Conservation (phyloP, 805 yeast species). For the Grigorovia jiainica region DNA sequence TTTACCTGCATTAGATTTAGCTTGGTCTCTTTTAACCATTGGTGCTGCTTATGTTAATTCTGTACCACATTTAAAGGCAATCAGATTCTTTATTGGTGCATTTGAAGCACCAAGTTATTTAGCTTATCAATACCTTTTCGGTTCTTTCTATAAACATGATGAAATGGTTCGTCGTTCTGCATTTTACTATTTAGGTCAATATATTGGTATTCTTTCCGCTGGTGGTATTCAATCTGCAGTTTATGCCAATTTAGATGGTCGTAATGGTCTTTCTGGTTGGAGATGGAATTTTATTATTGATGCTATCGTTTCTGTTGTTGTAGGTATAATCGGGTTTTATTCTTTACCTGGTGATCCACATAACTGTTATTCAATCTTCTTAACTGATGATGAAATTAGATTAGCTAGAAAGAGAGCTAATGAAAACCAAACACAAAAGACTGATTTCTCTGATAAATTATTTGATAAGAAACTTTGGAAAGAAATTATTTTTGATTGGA, state of each 20-base stretch:
- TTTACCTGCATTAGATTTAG: slow-evolving; percentile 46
- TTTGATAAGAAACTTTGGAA: slow-evolving; percentile 42
- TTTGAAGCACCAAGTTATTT: slow-evolving; percentile 65
- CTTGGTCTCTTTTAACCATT: slow-evolving; percentile 63
- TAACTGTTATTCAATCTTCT: slow-evolving; percentile 43
- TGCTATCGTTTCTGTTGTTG: slow-evolving; percentile 44
- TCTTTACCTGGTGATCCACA: slow-evolving; percentile 54
- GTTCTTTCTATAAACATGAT: slow-evolving; percentile 49
- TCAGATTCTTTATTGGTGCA: slow-evolving; percentile 58
- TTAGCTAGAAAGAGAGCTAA: slow-evolving; percentile 37
- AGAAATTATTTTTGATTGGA: slow-evolving; percentile 41
- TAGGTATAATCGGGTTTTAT: slow-evolving; percentile 40
- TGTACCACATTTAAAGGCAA: slow-evolving; percentile 44
- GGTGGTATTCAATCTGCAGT: slow-evolving; percentile 44
- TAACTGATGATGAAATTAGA: slow-evolving; percentile 50
- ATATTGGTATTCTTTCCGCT: slow-evolving; percentile 42
- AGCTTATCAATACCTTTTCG: slow-evolving; percentile 48
- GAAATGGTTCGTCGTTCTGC: slow-evolving; percentile 56
- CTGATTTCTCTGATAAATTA: slow-evolving; percentile 19
- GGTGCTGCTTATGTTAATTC: slow-evolving; percentile 41
- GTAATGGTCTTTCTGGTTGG: slow-evolving; percentile 47
- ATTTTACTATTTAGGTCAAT: slow-evolving; percentile 46
- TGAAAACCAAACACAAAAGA: slow-evolving; percentile 29
- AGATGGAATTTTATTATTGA: slow-evolving; percentile 61
- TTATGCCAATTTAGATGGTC: slow-evolving; percentile 33